A percentile compares a stretch with the other conserved stretches of the same genome.
Evolutionary conservation across 345 rosid species (phyloP).

Genomic region (Cardamine resedifolia): DNA sequence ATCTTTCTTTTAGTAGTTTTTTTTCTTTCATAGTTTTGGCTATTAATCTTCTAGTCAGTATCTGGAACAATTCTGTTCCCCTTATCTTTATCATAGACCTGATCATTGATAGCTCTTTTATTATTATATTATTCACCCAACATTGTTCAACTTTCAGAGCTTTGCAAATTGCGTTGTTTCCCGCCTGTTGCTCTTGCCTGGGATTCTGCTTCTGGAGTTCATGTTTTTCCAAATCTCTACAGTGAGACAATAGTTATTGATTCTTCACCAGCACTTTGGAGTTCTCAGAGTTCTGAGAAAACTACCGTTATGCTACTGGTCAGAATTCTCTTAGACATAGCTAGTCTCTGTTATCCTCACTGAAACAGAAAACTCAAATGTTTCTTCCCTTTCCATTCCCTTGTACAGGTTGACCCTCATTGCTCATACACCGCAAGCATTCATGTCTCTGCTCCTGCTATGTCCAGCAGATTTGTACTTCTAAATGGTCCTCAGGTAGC

Average conservation of each 20-base stretch:
- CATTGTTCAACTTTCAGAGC: conserved; percentile 51
- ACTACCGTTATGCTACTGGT: conserved; percentile 82
- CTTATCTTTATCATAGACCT: not conserved
- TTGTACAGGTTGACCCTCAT: conserved; percentile 93
- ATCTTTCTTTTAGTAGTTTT: conserved; percentile 15
- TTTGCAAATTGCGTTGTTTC: conserved; percentile 96
- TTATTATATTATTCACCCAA: not conserved
- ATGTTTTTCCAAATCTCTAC: conserved; percentile 69
- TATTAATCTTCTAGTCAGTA: conserved; percentile 15
- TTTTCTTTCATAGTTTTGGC: conserved; percentile 19
- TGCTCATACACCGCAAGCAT: conserved; percentile 74
- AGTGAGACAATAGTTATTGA: conserved; percentile 70
- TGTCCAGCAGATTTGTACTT: conserved; percentile 79
- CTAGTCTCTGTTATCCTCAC: conserved; percentile 17
- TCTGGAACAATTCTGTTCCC: not conserved
- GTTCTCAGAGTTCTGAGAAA: conserved; percentile 66
- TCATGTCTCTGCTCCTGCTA: conserved; percentile 65
- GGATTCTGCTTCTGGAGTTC: conserved; percentile 85
- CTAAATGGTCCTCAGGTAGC: conserved; percentile 72
- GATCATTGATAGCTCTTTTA: not conserved
- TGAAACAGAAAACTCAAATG: conserved; percentile 6
- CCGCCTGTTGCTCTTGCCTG: conserved; percentile 98
- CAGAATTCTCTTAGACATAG: conserved; percentile 20
- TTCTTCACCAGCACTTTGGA: conserved; percentile 82
- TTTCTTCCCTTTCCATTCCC: conserved; percentile 19